Evolutionary conservation across 116 monocot genomes (phyloP).

Genomic region (Thalassia testudinum): DNA sequence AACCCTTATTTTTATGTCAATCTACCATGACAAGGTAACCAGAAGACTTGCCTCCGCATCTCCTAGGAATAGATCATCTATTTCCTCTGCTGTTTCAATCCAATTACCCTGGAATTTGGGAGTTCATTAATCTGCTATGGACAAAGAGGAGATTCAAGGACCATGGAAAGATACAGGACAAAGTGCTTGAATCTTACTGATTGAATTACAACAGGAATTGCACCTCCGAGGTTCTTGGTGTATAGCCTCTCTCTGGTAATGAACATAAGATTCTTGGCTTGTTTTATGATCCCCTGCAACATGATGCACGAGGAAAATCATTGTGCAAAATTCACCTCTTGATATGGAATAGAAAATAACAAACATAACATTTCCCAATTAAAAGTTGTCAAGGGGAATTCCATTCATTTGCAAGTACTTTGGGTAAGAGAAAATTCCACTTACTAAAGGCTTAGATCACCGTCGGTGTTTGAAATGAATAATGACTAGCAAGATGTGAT

Average conservation of each 20-base stretch:
- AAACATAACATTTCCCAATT: too few species aligned
- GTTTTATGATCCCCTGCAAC: slow-evolving; percentile 27
- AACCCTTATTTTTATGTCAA: too few species aligned
- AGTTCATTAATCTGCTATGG: neutral
- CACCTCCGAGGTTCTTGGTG: slow-evolving; percentile 32
- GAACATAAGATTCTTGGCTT: slow-evolving; percentile 38
- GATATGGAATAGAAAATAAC: too few species aligned
- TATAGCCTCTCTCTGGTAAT: slow-evolving; percentile 38
- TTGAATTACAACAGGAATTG: slow-evolving; percentile 57
- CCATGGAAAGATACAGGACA: neutral
- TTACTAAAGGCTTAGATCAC: too few species aligned
- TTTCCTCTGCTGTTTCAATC: slow-evolving; percentile 62
- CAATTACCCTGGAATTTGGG: slow-evolving; percentile 40
- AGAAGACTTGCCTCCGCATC: slow-evolving; percentile 50
- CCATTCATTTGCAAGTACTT: too few species aligned
- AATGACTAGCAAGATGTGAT: too few species aligned
- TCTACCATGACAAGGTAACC: too few species aligned
- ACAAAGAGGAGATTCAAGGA: neutral
- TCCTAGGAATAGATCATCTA: slow-evolving; percentile 75
- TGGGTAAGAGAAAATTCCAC: too few species aligned
- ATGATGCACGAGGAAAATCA: too few species aligned
- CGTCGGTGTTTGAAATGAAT: too few species aligned
- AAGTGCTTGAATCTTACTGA: slow-evolving; percentile 24
- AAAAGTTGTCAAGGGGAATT: too few species aligned
- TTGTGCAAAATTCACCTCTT: too few species aligned